Evolutionary conservation across 495 filamentous ascomycete genomes (phyloP), one percentile per base, ranked within the genome.

Genomic region (Glarea lozoyensis): DNA sequence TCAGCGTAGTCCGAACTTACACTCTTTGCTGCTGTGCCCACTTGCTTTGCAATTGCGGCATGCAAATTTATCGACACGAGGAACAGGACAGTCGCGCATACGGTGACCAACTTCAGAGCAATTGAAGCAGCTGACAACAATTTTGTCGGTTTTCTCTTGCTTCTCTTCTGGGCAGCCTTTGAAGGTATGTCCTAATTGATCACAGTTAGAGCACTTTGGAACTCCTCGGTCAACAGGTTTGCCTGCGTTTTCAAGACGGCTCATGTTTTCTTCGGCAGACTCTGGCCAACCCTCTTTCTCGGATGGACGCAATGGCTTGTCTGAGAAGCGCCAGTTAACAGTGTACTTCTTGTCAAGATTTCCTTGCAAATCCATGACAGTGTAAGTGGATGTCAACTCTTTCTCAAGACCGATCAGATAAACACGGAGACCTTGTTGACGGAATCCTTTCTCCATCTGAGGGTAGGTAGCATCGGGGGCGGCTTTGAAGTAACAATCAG

Each of bases 31-130:
- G 12, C 62, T 67, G 48, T 86, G 83, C 3, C 76, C 74, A 20
- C 68, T 65, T 44, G 81, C 79, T 73, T 78, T 78, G 73, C 89
- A 96, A 57, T 94, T 94, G 49, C 79, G 80, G 67, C 89, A 96
- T 13, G 75, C 78, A 47, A 70, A 77, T 43, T 66, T 73, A 56
- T 77, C 69, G 16, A 67, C 62, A 47, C 74, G 69, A 46, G 68
- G 62, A 34, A 56, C 60, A 3, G 70, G 69, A 50, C 35, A 37
- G n/a, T 37, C 35, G 10, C 35, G 10, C 16, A 37, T 21, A n/a
- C 82, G 78, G 52, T 90, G 85, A 32, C 84, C 85, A 2, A 58
- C 50, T 27, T 71, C 68, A 2, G 70, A 63, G 55, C 90, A 98
- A 60, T 90, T 88, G 57, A 65, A 72, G 60, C 92, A 96, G 46